Percentiles rank a stretch among this genome's conserved stretches.
These are phyloP conservation scores for Heracleum sosnowskyi DNA, from an alignment of 129 eudicot species.

Conservation along the genomic window DNA sequence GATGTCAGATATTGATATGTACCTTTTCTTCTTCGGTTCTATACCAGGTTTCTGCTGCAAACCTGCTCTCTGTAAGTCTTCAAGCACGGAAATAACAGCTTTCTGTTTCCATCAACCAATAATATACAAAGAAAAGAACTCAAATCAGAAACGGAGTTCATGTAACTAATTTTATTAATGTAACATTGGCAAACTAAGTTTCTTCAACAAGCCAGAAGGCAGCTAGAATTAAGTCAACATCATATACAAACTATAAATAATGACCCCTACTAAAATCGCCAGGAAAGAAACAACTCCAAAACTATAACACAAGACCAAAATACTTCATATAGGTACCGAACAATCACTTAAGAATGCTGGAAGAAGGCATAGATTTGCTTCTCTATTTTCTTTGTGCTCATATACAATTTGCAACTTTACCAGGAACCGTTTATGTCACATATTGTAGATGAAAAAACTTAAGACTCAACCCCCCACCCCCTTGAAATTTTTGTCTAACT, in stretches of 20 bases:
- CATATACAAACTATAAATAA: background rate
- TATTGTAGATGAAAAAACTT: background rate
- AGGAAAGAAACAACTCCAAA: background rate
- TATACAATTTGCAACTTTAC: background rate
- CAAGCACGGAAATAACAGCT: conserved; percentile 39
- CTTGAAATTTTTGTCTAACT: background rate
- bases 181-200: background rate
- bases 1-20: conserved; percentile 24
- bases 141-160: background rate
- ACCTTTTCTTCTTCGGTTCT: conserved; percentile 14
- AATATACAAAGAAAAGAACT: background rate
- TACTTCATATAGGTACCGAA: background rate
- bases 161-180: background rate
- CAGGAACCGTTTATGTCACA: background rate
- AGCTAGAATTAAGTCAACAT: background rate
- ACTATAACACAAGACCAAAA: background rate
- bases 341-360: background rate
- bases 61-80: conserved; percentile 9
- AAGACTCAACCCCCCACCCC: background rate
- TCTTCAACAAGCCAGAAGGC: background rate
- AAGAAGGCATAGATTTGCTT: background rate
- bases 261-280: background rate
- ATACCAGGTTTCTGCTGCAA: conserved; percentile 12
- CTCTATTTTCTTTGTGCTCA: background rate
- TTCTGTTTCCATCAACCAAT: conserved; percentile 26